These are phyloP conservation scores for Echinochloa phyllopogon DNA, from an alignment of 176 grass and related monocot species.

Conservation along the genomic window DNA sequence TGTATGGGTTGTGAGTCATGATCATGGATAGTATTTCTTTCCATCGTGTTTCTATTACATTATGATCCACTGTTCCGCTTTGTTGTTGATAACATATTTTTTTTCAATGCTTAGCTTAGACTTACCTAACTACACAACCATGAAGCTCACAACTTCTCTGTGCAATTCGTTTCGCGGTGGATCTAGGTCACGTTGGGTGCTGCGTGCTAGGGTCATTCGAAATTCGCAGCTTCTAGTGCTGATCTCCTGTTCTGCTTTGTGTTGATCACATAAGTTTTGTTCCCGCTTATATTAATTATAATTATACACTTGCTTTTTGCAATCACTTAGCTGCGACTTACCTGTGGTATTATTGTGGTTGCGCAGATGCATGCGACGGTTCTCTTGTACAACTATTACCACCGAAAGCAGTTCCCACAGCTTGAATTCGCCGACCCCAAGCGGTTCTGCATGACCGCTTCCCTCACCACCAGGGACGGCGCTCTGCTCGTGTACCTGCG, in stretches of 20 bases:
- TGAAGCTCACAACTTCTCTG: neutral
- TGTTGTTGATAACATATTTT: too few species aligned
- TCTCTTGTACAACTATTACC: constrained; percentile 82
- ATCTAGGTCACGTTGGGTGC: neutral
- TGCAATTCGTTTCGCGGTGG: neutral
- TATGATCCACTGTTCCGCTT: too few species aligned
- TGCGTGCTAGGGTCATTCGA: neutral
- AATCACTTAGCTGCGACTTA: neutral
- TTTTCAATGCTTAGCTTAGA: neutral
- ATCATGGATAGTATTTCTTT: too few species aligned
- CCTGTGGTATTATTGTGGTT: neutral
- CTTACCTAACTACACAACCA: neutral
- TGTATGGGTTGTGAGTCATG: too few species aligned
- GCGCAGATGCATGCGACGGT: constrained; percentile 67
- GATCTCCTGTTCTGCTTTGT: neutral
- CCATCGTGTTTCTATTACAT: too few species aligned
- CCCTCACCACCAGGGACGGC: constrained; percentile 28
- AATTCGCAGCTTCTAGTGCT: neutral
- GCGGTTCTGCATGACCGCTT: constrained; percentile 41
- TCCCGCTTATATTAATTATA: too few species aligned
- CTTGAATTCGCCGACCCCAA: constrained; percentile 43
- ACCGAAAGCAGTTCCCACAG: constrained; percentile 58
- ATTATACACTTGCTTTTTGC: too few species aligned
- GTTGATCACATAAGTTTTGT: neutral
- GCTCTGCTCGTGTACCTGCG: constrained; percentile 39